Conservation (phyloP, 1,284 basidiomycete genomes). For the Leccinum pachyderme region DNA sequence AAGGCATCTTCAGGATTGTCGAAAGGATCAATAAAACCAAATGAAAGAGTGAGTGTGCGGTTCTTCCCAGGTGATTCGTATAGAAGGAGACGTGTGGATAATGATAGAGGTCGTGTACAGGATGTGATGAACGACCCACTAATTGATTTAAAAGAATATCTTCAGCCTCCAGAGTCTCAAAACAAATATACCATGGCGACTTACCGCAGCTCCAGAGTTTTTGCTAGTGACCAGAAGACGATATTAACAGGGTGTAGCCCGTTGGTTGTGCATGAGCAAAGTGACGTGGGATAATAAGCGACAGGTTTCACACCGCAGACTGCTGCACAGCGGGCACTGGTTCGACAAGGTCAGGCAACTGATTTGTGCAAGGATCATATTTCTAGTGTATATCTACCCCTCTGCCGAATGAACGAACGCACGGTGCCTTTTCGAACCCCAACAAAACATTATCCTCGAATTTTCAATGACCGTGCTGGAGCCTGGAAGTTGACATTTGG, state of each 20-base stretch:
- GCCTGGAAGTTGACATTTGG: background rate
- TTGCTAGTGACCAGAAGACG: conserved; percentile 4
- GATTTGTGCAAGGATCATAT: background rate
- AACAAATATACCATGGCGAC: conserved; percentile 2
- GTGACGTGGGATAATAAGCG: conserved; percentile 21
- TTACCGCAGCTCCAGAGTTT: conserved; percentile 12
- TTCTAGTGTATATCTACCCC: background rate
- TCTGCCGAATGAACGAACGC: background rate
- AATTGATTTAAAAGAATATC: background rate
- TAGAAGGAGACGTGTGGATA: conserved; percentile 6
- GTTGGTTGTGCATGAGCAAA: conserved; percentile 16
- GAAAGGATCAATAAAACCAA: conserved; percentile 1
- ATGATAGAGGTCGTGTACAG: conserved; percentile 18
- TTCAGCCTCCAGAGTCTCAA: background rate
- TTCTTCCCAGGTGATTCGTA: conserved; percentile 5
- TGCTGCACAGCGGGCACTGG: background rate
- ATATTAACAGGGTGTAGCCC: conserved; percentile 10
- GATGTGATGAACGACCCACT: conserved; percentile 3
- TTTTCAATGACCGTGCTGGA: background rate
- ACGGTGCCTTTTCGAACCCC: background rate
- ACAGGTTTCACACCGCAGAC: background rate
- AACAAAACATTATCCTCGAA: background rate
- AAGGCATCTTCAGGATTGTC: conserved; percentile 24
- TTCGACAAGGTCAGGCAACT: background rate
- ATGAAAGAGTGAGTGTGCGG: conserved; percentile 8